phyloP scores from a whole-genome alignment of 805 yeast genomes.

The Wickerhamomyces rabaulensis region DNA sequence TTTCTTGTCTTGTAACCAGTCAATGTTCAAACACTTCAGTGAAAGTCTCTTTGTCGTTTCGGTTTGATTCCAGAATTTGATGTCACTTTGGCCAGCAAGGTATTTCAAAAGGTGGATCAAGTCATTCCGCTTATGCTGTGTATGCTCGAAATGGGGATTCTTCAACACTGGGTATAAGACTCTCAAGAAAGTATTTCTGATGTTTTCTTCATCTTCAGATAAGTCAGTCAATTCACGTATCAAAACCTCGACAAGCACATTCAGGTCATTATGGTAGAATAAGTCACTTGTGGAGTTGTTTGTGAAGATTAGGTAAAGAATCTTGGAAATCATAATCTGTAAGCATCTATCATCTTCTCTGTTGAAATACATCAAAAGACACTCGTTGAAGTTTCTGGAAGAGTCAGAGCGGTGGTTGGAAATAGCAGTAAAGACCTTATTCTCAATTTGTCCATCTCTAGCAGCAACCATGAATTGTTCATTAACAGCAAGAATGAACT shows the following conservation, averaged over 20 bases:
- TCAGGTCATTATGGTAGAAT: conserved; percentile 78
- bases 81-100: conserved; percentile 30
- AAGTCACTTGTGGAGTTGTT: conserved; percentile 52
- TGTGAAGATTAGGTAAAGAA: conserved; percentile 69
- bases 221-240: conserved; percentile 73
- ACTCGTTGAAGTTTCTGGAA: conserved; percentile 56
- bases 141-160: conserved; percentile 53
- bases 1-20: conserved; percentile 25
- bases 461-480: conserved; percentile 79
- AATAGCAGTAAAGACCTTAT: conserved; percentile 48
- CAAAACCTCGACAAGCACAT: conserved; percentile 78
- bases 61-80: conserved; percentile 30
- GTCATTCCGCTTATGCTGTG: conserved; percentile 54
- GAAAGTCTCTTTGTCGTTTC: conserved; percentile 39
- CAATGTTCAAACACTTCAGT: conserved; percentile 19
- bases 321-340: conserved; percentile 74
- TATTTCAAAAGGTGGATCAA: conserved; percentile 45
- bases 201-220: conserved; percentile 49
- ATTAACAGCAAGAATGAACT: conserved; percentile 66
- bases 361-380: conserved; percentile 70
- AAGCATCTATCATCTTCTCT: conserved; percentile 66
- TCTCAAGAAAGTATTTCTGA: conserved; percentile 67
- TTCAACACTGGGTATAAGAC: conserved; percentile 68
- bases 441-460: conserved; percentile 26
- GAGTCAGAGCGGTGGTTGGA: conserved; percentile 29